phyloP scores from a whole-genome alignment of 306 rosid species.

The Cajanus cajan region DNA sequence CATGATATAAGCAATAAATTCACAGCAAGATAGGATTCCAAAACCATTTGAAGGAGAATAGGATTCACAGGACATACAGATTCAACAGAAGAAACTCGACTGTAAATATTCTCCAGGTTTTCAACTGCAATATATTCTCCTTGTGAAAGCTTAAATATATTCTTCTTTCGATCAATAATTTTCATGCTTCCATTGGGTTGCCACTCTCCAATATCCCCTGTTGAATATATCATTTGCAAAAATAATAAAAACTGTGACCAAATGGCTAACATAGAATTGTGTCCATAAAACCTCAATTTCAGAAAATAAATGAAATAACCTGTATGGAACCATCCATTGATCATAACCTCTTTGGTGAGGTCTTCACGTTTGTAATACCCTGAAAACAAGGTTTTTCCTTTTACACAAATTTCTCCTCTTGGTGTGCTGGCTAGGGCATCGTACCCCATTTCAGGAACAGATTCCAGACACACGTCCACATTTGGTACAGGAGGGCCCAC shows the following conservation, averaged over 20 bases:
- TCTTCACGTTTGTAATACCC: constrained; percentile 95
- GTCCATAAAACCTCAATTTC: constrained; percentile 5
- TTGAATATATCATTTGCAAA: constrained; percentile 32
- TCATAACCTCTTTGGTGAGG: constrained; percentile 82
- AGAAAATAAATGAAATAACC: constrained; percentile 48
- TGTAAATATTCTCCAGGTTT: constrained; percentile 85
- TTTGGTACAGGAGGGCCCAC: constrained; percentile 99
- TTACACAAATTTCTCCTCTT: constrained; percentile 86
- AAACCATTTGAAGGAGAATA: constrained; percentile 12
- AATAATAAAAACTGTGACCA: background rate
- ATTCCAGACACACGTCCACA: constrained; percentile 85
- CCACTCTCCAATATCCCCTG: constrained; percentile 99
- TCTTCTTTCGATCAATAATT: constrained; percentile 95
- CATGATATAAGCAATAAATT: background rate
- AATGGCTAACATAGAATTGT: background rate
- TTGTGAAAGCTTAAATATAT: constrained; percentile 96
- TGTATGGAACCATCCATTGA: constrained; percentile 96
- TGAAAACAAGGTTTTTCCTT: constrained; percentile 76
- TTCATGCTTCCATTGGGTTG: constrained; percentile 93
- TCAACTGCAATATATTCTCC: constrained; percentile 99
- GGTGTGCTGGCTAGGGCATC: constrained; percentile 73
- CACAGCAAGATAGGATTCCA: background rate
- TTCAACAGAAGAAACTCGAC: constrained; percentile 66
- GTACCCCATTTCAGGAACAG: constrained; percentile 97
- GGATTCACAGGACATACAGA: constrained; percentile 53